Conservation (phyloP, 1,139 yeast species). For the Lodderomyces theae region DNA sequence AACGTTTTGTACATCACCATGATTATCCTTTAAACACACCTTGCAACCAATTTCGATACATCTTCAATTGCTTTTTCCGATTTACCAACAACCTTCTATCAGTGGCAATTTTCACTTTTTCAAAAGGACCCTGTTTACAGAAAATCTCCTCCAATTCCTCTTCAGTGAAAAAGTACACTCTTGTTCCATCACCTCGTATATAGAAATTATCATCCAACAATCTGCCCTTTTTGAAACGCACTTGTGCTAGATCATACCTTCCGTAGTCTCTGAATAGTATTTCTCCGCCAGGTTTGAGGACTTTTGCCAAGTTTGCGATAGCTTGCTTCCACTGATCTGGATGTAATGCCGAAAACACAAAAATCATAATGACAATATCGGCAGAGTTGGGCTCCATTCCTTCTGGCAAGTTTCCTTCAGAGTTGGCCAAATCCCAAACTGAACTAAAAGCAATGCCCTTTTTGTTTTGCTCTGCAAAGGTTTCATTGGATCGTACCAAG, state of each 20-base stretch:
- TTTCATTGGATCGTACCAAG: constrained; percentile 63
- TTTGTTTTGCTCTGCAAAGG: constrained; percentile 45
- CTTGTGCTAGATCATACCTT: constrained; percentile 92
- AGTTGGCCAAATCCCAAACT: constrained; percentile 94
- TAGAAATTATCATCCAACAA: constrained; percentile 88
- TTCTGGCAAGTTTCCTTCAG: constrained; percentile 73
- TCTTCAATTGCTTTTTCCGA: constrained; percentile 85
- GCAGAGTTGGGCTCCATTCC: constrained; percentile 78
- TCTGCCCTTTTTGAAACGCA: constrained; percentile 86
- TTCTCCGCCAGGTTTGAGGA: constrained; percentile 90
- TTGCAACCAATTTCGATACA: constrained; percentile 97
- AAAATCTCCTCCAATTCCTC: constrained; percentile 82
- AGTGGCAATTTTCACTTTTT: constrained; percentile 74
- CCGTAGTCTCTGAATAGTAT: constrained; percentile 93
- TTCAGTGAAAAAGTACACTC: constrained; percentile 95
- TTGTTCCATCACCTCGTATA: constrained; percentile 96
- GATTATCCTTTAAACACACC: constrained; percentile 60
- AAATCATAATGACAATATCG: constrained; percentile 89
- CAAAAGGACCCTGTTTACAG: constrained; percentile 54
- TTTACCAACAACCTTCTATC: constrained; percentile 90
- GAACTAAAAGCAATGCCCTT: constrained; percentile 72
- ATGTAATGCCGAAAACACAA: constrained; percentile 87
- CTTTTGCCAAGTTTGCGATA: constrained; percentile 59
- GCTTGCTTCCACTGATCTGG: constrained; percentile 93
- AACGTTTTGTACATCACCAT: constrained; percentile 67